These are phyloP conservation scores for Nakaseomyces uthaithaninus DNA, from an alignment of 1,139 yeast genomes.

Conservation along the genomic window DNA sequence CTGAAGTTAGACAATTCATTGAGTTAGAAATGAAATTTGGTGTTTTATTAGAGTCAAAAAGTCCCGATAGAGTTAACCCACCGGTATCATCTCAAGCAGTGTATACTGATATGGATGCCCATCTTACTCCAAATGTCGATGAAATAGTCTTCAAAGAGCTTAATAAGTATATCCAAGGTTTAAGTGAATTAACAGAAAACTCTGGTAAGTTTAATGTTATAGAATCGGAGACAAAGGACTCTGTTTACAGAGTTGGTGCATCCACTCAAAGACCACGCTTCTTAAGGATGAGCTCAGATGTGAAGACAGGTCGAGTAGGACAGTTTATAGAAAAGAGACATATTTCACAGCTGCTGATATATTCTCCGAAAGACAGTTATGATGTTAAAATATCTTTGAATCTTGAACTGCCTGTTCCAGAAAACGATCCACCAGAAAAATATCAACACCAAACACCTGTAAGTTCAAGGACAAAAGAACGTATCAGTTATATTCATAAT, in stretches of 20 bases:
- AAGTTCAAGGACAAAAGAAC: constrained; percentile 52
- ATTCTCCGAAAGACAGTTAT: constrained; percentile 68
- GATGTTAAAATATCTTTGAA: constrained; percentile 72
- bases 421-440: constrained; percentile 48
- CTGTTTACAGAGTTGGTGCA: constrained; percentile 35
- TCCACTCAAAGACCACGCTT: constrained; percentile 45
- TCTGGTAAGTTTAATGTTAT: constrained; percentile 36
- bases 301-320: constrained; percentile 55
- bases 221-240: constrained; percentile 35
- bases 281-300: constrained; percentile 58
- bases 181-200: constrained; percentile 43
- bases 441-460: constrained; percentile 43
- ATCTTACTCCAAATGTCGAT: constrained; percentile 64
- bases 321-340: constrained; percentile 67
- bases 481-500: constrained; percentile 55
- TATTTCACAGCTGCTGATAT: constrained; percentile 60
- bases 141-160: constrained; percentile 58
- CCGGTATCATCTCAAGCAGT: constrained; percentile 75
- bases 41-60: constrained; percentile 54
- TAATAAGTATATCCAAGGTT: constrained; percentile 47
- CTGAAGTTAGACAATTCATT: constrained; percentile 49
- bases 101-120: constrained; percentile 46
- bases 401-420: constrained; percentile 57
- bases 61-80: constrained; percentile 49
- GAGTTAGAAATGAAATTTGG: constrained; percentile 86